A percentile compares a stretch with the other conserved stretches of the same genome.
These are phyloP conservation scores for Zea luxurians DNA, from an alignment of 176 grass and related monocot species.

Conservation along the genomic window DNA sequence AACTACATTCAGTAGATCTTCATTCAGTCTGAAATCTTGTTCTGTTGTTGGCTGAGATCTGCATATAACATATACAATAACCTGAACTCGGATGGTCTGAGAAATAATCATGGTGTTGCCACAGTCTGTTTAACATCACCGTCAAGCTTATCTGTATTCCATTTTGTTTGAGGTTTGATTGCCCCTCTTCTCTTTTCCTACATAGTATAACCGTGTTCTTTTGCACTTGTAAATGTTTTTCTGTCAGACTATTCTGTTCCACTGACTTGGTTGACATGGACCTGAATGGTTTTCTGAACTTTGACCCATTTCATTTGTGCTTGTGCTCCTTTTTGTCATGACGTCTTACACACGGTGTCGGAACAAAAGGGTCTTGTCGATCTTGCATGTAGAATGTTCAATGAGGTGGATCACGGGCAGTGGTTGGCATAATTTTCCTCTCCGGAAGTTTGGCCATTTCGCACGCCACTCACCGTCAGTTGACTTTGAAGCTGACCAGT, in stretches of 20 bases:
- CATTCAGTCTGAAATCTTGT: not conserved
- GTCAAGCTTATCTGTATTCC: not conserved
- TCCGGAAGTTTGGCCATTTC: slow-evolving; percentile 38
- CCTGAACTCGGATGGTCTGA: not conserved
- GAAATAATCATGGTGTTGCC: not conserved
- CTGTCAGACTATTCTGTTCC: slow-evolving; percentile 31
- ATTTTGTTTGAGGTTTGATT: not conserved
- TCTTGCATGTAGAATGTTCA: slow-evolving; percentile 30
- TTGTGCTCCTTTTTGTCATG: slow-evolving; percentile 30
- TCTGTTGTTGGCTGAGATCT: not conserved
- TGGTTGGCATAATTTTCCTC: not conserved
- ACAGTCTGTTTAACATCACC: not conserved
- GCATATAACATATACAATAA: not conserved
- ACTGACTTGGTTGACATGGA: slow-evolving; percentile 44
- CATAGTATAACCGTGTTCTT: slow-evolving; percentile 24
- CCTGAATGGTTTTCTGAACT: slow-evolving; percentile 28
- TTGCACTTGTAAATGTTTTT: not conserved
- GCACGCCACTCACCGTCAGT: slow-evolving; percentile 28
- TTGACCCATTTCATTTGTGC: slow-evolving; percentile 13
- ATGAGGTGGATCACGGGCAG: slow-evolving; percentile 13
- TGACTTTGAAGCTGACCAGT: slow-evolving; percentile 59
- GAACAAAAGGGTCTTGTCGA: slow-evolving; percentile 27
- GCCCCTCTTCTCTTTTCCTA: not conserved
- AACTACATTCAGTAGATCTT: not conserved
- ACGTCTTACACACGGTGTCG: slow-evolving; percentile 45